A percentile compares a stretch with the other conserved stretches of the same genome.
Evolutionary conservation across 2,329 filamentous ascomycete species (phyloP).

Genomic region (Fusarium sarcochroum): DNA sequence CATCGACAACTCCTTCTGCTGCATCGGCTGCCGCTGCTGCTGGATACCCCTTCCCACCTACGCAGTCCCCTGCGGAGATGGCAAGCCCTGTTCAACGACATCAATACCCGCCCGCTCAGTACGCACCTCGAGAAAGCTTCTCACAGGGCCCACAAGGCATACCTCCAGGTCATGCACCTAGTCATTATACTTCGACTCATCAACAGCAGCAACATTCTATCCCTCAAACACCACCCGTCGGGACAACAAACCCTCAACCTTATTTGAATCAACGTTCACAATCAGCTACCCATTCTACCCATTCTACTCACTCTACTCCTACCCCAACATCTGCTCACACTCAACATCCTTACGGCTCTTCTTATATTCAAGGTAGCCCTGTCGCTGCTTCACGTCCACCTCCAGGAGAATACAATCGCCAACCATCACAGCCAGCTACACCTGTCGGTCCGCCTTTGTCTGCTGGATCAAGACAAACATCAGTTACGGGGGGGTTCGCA

Average conservation of each 20-base stretch:
- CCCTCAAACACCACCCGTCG: slow-evolving; percentile 66
- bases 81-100: slow-evolving; percentile 67
- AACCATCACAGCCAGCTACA: slow-evolving; percentile 68
- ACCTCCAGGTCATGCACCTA: slow-evolving; percentile 31
- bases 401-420: slow-evolving; percentile 60
- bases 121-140: slow-evolving; percentile 63
- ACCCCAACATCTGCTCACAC: slow-evolving; percentile 75
- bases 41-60: slow-evolving; percentile 67
- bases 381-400: slow-evolving; percentile 61
- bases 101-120: slow-evolving; percentile 63
- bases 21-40: slow-evolving; percentile 58
- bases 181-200: slow-evolving; percentile 52
- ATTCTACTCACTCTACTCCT: slow-evolving; percentile 70
- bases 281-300: slow-evolving; percentile 70
- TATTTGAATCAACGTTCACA: slow-evolving; percentile 66
- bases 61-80: slow-evolving; percentile 58
- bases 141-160: slow-evolving; percentile 53
- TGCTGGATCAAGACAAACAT: slow-evolving; percentile 59
- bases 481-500: slow-evolving; percentile 57
- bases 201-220: slow-evolving; percentile 50
- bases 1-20: slow-evolving; percentile 60
- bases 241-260: slow-evolving; percentile 57
- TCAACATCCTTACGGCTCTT: slow-evolving; percentile 67
- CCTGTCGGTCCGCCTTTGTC: slow-evolving; percentile 66
- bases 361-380: slow-evolving; percentile 69